phyloP scores from a whole-genome alignment of 495 filamentous ascomycete genomes.

The Geopyxis carbonaria region DNA sequence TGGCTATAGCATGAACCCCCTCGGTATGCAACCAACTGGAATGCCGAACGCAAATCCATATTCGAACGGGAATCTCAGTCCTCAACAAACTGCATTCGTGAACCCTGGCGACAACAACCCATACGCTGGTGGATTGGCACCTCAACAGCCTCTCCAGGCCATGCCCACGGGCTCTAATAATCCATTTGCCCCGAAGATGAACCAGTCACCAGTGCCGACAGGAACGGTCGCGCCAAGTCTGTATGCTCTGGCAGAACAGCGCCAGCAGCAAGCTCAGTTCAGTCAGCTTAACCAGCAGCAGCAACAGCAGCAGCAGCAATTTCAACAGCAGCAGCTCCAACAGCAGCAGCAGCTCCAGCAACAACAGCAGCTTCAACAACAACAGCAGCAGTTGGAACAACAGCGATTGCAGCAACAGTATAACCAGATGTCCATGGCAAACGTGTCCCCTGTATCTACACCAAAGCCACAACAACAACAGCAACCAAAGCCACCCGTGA shows the following conservation, averaged over 20 bases:
- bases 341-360: constrained; percentile 16
- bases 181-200: constrained; percentile 53
- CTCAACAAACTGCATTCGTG: constrained; percentile 30
- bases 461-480: constrained; percentile 20
- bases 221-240: constrained; percentile 9
- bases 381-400: constrained; percentile 11
- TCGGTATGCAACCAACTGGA: constrained; percentile 57
- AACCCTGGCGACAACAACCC: constrained; percentile 78
- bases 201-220: constrained; percentile 37
- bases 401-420: constrained; percentile 13
- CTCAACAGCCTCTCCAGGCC: constrained; percentile 38
- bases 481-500: constrained; percentile 36
- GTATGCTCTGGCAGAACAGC: constrained; percentile 4
- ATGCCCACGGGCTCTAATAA: constrained; percentile 87
- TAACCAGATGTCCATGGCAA: no score
- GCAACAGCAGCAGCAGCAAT: background rate
- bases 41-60: constrained; percentile 58
- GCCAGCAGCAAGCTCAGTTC: background rate
- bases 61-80: constrained; percentile 26
- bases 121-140: constrained; percentile 38
- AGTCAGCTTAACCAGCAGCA: constrained; percentile 6
- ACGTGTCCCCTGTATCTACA: constrained; percentile 1
- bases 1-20: constrained; percentile 22
- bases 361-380: constrained; percentile 14
- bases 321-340: constrained; percentile 8